phyloP scores from a whole-genome alignment of 768 basidiomycete genomes.

The Serendipita sp. region DNA sequence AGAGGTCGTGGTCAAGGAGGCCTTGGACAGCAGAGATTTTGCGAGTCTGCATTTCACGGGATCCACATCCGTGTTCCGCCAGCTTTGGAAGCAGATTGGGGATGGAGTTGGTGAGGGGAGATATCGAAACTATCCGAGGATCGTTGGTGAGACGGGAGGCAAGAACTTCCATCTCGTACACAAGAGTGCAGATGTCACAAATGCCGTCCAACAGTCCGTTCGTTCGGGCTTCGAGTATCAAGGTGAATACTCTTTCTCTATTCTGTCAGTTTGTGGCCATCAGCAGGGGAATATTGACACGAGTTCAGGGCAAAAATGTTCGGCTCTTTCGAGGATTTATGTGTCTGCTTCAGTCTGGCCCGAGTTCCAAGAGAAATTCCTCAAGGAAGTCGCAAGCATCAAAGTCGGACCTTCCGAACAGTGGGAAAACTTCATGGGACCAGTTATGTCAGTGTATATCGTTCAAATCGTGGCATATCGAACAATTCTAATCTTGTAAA shows the following conservation, averaged over 20 bases:
- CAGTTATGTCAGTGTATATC: conserved; percentile 59
- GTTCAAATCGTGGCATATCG: neutral
- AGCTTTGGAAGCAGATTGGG: conserved; percentile 92
- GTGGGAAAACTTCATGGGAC: conserved; percentile 81
- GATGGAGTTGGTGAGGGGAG: conserved; percentile 27
- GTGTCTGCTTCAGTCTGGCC: conserved; percentile 79
- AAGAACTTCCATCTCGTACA: conserved; percentile 98
- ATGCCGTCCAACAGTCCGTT: conserved; percentile 79
- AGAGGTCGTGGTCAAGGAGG: conserved; percentile 68
- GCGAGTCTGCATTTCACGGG: conserved; percentile 94
- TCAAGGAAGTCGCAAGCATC: conserved; percentile 66
- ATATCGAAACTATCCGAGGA: conserved; percentile 80
- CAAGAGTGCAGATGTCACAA: conserved; percentile 66
- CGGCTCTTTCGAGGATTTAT: conserved; percentile 81
- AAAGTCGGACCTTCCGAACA: conserved; percentile 64
- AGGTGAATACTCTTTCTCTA: conserved; percentile 28
- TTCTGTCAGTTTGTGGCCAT: neutral
- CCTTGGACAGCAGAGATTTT: conserved; percentile 61
- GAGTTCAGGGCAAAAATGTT: conserved; percentile 77
- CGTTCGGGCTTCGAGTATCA: conserved; percentile 92
- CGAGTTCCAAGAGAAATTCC: conserved; percentile 60
- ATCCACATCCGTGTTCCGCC: conserved; percentile 84
- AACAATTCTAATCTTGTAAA: neutral
- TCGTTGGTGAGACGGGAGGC: conserved; percentile 96
- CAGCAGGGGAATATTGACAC: neutral